Evolutionary conservation across 148 eudicot genomes (phyloP).

Genomic region (Amaranthus hypochondriacus): DNA sequence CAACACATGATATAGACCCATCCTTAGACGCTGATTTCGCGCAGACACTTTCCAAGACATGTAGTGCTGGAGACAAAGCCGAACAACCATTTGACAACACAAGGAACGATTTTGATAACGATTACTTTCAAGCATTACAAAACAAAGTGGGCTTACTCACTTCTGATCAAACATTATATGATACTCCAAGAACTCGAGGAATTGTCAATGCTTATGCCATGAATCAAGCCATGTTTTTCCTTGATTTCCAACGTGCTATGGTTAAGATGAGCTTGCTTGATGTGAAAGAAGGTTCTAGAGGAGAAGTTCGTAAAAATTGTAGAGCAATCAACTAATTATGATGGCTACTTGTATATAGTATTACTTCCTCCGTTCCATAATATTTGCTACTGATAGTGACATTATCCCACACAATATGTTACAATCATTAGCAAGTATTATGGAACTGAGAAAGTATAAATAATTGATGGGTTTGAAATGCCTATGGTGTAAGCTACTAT

Average conservation of each 20-base stretch:
- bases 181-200: constrained; percentile 39
- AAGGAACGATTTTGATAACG: constrained; percentile 57
- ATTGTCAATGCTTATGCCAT: constrained; percentile 58
- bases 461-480: no score
- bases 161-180: constrained; percentile 78
- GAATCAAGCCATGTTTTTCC: constrained; percentile 76
- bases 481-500: no score
- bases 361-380: background rate
- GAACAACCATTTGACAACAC: constrained; percentile 72
- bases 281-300: constrained; percentile 56
- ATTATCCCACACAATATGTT: no score
- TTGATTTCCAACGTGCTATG: constrained; percentile 79
- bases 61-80: constrained; percentile 61
- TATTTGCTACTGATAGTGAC: no score
- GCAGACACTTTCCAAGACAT: constrained; percentile 46
- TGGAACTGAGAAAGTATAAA: no score
- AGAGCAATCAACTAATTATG: constrained; percentile 44
- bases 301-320: constrained; percentile 67
- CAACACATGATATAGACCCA: constrained; percentile 44
- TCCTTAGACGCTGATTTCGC: constrained; percentile 51
- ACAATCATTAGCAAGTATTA: no score
- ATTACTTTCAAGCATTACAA: constrained; percentile 45
- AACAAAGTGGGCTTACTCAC: constrained; percentile 53
- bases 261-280: constrained; percentile 76
- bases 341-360: no score